phyloP scores from a whole-genome alignment of 805 yeast genomes.

The Lipomyces kockii region DNA sequence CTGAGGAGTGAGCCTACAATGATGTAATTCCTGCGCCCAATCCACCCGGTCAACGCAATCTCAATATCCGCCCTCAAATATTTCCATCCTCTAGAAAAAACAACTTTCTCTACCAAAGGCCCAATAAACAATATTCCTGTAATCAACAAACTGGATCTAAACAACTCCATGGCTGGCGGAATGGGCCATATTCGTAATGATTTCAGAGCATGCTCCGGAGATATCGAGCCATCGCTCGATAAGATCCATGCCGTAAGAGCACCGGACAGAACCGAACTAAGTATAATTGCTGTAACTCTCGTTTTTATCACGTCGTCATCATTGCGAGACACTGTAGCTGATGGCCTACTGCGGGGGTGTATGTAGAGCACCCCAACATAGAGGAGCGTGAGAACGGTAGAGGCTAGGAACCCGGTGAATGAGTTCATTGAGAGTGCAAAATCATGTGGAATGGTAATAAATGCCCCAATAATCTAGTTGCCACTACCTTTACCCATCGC shows the following conservation, averaged over 20 bases:
- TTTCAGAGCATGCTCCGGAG: conserved; percentile 8
- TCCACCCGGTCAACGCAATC: conserved; percentile 13
- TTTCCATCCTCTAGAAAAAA: conserved; percentile 38
- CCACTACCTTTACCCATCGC: neutral
- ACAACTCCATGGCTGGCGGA: conserved; percentile 18
- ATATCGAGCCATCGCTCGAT: conserved; percentile 6
- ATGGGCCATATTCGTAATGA: conserved; percentile 19
- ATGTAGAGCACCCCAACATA: conserved; percentile 39
- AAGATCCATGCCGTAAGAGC: conserved; percentile 27
- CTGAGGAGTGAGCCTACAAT: conserved; percentile 23
- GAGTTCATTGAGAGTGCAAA: neutral
- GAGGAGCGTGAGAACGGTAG: conserved; percentile 21
- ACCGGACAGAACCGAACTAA: conserved; percentile 25
- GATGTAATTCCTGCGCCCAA: conserved; percentile 28
- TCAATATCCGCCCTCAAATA: neutral
- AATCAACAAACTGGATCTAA: conserved; percentile 22
- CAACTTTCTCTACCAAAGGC: conserved; percentile 50
- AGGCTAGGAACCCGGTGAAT: neutral
- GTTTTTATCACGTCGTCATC: conserved; percentile 20
- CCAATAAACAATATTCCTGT: conserved; percentile 55
- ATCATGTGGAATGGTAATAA: neutral
- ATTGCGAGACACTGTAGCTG: conserved; percentile 23
- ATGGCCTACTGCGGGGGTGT: conserved; percentile 35
- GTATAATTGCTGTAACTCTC: conserved; percentile 22
- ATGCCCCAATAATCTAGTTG: neutral